phyloP scores from a whole-genome alignment of 75 land plant species.

The Pseudotsuga menziesii region DNA sequence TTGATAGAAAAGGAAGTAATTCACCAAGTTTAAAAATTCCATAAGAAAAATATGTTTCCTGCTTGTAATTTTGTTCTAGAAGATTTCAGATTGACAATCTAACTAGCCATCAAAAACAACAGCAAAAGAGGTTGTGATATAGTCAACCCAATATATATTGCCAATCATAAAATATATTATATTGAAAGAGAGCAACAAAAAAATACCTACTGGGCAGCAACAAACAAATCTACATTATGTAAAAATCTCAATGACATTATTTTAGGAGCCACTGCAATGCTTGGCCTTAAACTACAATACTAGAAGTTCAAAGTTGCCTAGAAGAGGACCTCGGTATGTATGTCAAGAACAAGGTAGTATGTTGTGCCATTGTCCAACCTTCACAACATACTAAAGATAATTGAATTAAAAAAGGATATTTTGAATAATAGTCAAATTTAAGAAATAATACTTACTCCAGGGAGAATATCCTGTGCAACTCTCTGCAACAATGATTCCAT shows the following conservation, averaged over 20 bases:
- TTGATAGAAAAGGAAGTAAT: neutral
- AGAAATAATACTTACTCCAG: conserved; percentile 52
- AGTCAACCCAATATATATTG: neutral
- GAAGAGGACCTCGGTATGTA: neutral
- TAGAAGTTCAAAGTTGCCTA: neutral
- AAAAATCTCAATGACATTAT: conserved; percentile 3
- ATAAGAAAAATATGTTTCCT: neutral
- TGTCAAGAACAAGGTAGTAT: neutral
- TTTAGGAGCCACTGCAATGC: neutral
- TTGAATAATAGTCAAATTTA: conserved; percentile 2
- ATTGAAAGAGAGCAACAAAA: neutral
- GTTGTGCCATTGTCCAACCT: conserved; percentile 2
- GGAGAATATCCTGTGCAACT: conserved; percentile 53
- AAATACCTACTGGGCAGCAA: too few species aligned
- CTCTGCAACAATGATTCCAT: conserved; percentile 81
- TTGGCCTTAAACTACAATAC: neutral
- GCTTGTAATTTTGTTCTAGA: neutral
- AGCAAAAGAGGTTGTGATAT: neutral
- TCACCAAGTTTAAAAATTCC: neutral
- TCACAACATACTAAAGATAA: neutral
- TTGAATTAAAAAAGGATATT: neutral
- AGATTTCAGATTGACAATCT: neutral
- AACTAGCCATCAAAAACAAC: neutral
- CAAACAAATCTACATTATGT: neutral
- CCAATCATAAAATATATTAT: neutral